phyloP scores from a whole-genome alignment of 1,284 basidiomycete genomes.

The Psilocybe mexicana region DNA sequence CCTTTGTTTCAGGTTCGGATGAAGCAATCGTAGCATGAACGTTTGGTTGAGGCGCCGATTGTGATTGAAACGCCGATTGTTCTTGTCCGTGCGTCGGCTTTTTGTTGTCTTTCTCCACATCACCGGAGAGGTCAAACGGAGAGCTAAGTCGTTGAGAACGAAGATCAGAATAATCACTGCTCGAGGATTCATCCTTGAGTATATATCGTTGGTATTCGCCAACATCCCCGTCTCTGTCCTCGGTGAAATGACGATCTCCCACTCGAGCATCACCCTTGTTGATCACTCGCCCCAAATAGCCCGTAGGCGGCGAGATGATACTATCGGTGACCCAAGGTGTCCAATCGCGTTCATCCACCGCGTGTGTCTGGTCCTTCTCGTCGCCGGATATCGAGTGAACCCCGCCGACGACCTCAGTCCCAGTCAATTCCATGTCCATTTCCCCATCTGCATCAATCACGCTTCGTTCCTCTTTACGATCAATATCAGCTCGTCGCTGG shows the following conservation, averaged over 20 bases:
- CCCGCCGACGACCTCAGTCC: background rate
- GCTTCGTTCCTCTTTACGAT: background rate
- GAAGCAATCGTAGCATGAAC: background rate
- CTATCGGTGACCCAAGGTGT: conserved; percentile 45
- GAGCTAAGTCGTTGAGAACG: background rate
- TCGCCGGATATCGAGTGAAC: conserved; percentile 7
- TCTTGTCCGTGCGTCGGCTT: background rate
- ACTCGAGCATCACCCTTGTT: background rate
- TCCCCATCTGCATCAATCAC: conserved; percentile 12
- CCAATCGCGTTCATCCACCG: background rate
- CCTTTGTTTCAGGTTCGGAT: background rate
- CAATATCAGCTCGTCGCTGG: background rate
- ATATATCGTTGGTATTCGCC: background rate
- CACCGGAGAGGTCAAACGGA: background rate
- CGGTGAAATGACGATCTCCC: background rate
- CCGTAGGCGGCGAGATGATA: conserved; percentile 42
- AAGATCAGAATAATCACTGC: background rate
- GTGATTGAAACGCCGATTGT: background rate
- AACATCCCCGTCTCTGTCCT: conserved; percentile 3
- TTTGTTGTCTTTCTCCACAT: background rate
- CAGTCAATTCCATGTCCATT: conserved; percentile 22
- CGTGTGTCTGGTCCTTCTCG: conserved; percentile 11
- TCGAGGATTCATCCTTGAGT: background rate
- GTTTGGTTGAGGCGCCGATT: background rate
- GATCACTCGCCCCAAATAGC: conserved; percentile 21